Percentiles rank a stretch among this genome's conserved stretches.
phyloP scores from a whole-genome alignment of 768 basidiomycete genomes.

The Lyophyllum semitale region DNA sequence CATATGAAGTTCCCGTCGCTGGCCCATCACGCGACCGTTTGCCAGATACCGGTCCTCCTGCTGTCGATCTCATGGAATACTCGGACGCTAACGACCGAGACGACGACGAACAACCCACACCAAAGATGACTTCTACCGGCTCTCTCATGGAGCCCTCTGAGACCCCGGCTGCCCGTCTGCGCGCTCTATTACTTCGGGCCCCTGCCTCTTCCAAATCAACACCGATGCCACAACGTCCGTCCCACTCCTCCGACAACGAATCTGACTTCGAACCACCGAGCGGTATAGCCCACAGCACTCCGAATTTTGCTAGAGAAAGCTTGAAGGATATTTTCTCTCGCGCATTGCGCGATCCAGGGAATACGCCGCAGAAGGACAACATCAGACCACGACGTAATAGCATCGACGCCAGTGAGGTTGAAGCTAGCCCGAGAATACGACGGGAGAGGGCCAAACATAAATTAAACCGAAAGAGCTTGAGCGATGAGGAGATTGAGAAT shows the following conservation, averaged over 20 bases:
- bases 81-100: slow-evolving; percentile 29
- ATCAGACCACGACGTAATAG: slow-evolving; percentile 53
- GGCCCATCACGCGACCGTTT: slow-evolving; percentile 35
- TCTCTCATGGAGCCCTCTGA: slow-evolving; percentile 26
- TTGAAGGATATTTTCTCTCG: slow-evolving; percentile 68
- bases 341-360: slow-evolving; percentile 62
- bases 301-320: slow-evolving; percentile 57
- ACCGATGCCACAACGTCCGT: slow-evolving; percentile 25
- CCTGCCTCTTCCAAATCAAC: slow-evolving; percentile 37
- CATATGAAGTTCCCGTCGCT: slow-evolving; percentile 27
- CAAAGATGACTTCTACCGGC: slow-evolving; percentile 31
- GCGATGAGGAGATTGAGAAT: slow-evolving; percentile 68
- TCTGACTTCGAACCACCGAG: slow-evolving; percentile 60
- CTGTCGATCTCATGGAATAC: slow-evolving; percentile 27
- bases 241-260: slow-evolving; percentile 48
- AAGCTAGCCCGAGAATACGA: slow-evolving; percentile 49
- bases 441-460: slow-evolving; percentile 43
- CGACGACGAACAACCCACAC: slow-evolving; percentile 41
- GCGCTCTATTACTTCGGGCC: slow-evolving; percentile 58
- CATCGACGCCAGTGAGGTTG: slow-evolving; percentile 60
- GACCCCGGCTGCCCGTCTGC: slow-evolving; percentile 63
- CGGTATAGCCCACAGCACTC: slow-evolving; percentile 30
- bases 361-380: slow-evolving; percentile 58
- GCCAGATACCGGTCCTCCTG: slow-evolving; percentile 29
- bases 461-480: slow-evolving; percentile 59